phyloP scores from a whole-genome alignment of 1,139 yeast genomes.

The Blastobotrys raffinosifermentans region DNA sequence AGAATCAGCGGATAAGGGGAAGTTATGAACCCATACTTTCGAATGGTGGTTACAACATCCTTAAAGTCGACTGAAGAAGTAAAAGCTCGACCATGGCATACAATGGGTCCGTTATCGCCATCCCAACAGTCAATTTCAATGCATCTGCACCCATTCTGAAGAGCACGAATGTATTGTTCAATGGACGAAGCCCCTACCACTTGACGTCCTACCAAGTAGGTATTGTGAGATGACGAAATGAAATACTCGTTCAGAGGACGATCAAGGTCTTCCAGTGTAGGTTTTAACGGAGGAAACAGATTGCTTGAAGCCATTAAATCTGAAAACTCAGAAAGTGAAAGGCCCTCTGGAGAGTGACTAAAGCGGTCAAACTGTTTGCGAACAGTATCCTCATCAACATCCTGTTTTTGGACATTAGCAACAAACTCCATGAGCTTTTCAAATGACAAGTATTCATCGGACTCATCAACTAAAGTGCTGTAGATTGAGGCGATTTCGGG shows the following conservation, averaged over 20 bases:
- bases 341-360: conserved; percentile 4
- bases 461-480: conserved; percentile 16
- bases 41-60: conserved; percentile 65
- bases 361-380: not conserved
- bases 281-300: conserved; percentile 34
- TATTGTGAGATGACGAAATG: conserved; percentile 91
- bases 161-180: conserved; percentile 83
- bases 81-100: conserved; percentile 82
- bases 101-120: conserved; percentile 75
- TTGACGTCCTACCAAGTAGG: conserved; percentile 84
- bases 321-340: conserved; percentile 49
- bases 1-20: conserved; percentile 80
- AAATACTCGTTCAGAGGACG: conserved; percentile 79
- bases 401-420: conserved; percentile 47
- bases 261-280: conserved; percentile 43
- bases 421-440: conserved; percentile 46
- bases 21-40: conserved; percentile 78
- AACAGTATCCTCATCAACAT: not conserved
- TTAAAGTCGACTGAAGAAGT: conserved; percentile 65
- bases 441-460: conserved; percentile 27
- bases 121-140: conserved; percentile 96
- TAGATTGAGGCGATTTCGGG: conserved; percentile 45
- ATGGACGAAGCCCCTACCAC: conserved; percentile 87
- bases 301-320: conserved; percentile 47
- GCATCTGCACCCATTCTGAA: conserved; percentile 90